These are phyloP conservation scores for Vaccinium corymbosum DNA, from an alignment of 148 eudicot genomes.

Conservation along the genomic window DNA sequence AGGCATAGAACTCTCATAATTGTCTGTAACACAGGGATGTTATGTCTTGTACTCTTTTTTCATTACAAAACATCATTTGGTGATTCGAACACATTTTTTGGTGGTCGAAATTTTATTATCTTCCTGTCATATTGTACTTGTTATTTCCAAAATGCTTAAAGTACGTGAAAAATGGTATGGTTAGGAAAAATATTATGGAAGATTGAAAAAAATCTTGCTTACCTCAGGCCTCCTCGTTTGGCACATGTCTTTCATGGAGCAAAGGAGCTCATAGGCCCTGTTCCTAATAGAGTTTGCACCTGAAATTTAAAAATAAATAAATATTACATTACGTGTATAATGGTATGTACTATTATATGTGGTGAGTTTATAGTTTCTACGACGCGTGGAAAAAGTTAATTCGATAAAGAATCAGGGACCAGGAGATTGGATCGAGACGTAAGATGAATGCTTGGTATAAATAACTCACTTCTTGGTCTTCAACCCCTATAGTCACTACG, in stretches of 20 bases:
- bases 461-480: no score
- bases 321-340: not conserved
- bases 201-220: constrained; percentile 17
- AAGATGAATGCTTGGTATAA: no score
- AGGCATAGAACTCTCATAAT: not conserved
- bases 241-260: constrained; percentile 57
- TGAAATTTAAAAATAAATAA: constrained; percentile 19
- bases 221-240: constrained; percentile 68
- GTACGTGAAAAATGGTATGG: not conserved
- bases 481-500: no score
- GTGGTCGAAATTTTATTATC: not conserved
- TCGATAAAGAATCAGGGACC: not conserved
- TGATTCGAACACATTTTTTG: not conserved
- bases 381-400: not conserved
- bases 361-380: not conserved
- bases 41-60: no score
- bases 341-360: not conserved
- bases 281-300: constrained; percentile 32
- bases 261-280: constrained; percentile 54
- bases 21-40: no score
- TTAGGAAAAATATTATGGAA: no score
- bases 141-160: not conserved
- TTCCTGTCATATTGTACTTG: not conserved
- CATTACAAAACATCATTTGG: not conserved
- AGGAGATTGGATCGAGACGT: no score